Evolutionary conservation across 2,329 filamentous ascomycete species (phyloP).

Genomic region (Ilyonectria destructans): DNA sequence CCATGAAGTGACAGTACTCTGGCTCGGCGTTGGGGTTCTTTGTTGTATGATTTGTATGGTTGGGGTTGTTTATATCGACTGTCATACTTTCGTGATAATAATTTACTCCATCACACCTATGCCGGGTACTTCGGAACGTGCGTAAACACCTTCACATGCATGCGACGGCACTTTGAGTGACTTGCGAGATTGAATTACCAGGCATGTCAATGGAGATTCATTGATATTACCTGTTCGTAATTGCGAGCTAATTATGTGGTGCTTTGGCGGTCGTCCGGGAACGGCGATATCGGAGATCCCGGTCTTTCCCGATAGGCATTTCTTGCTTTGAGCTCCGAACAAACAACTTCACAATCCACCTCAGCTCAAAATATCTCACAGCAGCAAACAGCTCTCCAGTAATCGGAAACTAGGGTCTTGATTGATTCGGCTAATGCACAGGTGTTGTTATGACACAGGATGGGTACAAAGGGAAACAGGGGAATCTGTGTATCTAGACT

Average conservation of each 20-base stretch:
- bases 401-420: constrained; percentile 52
- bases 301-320: constrained; percentile 47
- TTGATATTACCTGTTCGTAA: constrained; percentile 1
- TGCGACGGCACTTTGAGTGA: neutral
- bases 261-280: constrained; percentile 38
- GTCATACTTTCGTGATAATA: constrained; percentile 22
- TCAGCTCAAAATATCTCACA: constrained; percentile 42
- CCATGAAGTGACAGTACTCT: constrained; percentile 30
- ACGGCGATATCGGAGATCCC: constrained; percentile 46
- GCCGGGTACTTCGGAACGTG: no score
- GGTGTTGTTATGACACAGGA: constrained; percentile 71
- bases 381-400: constrained; percentile 37
- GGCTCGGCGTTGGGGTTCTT: constrained; percentile 44
- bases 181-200: neutral
- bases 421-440: constrained; percentile 75
- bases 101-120: constrained; percentile 3
- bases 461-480: constrained; percentile 68
- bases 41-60: constrained; percentile 37
- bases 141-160: neutral
- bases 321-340: constrained; percentile 43
- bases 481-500: constrained; percentile 56
- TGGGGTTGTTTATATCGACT: constrained; percentile 31
- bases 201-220: neutral
- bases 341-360: constrained; percentile 37
- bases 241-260: constrained; percentile 26